A percentile compares a stretch with the other conserved stretches of the same genome.
These are phyloP conservation scores for Lenzites betulinus DNA, from an alignment of 768 basidiomycete species.

Conservation along the genomic window DNA sequence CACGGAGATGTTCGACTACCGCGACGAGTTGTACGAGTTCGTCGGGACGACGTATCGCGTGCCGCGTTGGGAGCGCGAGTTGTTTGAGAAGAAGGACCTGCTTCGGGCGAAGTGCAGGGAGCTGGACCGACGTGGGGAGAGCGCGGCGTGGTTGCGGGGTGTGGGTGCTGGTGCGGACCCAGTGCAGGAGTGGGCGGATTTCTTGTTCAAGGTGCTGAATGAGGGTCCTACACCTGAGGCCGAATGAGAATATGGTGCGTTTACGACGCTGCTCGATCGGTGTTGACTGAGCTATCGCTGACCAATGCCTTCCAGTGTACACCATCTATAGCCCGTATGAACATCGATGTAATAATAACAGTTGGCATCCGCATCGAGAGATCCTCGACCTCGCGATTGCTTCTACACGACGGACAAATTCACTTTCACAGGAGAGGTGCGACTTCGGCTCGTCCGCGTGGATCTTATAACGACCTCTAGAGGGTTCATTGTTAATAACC, in stretches of 20 bases:
- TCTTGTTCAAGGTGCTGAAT: slow-evolving; percentile 31
- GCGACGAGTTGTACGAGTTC: slow-evolving; percentile 54
- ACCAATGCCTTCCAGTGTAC: no score
- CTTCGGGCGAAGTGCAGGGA: slow-evolving; percentile 59
- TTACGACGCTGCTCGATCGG: no score
- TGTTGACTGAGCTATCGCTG: no score
- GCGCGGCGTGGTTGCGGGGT: slow-evolving; percentile 57
- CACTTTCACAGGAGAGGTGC: no score
- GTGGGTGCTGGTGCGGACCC: slow-evolving; percentile 66
- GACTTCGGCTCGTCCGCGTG: no score
- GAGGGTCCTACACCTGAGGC: neutral
- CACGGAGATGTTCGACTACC: slow-evolving; percentile 67
- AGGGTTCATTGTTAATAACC: no score
- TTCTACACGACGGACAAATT: no score
- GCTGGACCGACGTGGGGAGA: slow-evolving; percentile 56
- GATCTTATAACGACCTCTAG: no score
- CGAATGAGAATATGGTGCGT: neutral
- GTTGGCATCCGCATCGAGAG: no score
- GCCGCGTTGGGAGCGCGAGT: slow-evolving; percentile 57
- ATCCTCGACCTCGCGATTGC: no score
- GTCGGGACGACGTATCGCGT: slow-evolving; percentile 40
- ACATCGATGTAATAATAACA: no score
- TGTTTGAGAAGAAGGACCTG: slow-evolving; percentile 49
- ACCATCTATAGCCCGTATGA: no score
- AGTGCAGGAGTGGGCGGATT: slow-evolving; percentile 60